Conservation (phyloP, 2,329 filamentous ascomycete species). For the Fusarium robinianum region DNA sequence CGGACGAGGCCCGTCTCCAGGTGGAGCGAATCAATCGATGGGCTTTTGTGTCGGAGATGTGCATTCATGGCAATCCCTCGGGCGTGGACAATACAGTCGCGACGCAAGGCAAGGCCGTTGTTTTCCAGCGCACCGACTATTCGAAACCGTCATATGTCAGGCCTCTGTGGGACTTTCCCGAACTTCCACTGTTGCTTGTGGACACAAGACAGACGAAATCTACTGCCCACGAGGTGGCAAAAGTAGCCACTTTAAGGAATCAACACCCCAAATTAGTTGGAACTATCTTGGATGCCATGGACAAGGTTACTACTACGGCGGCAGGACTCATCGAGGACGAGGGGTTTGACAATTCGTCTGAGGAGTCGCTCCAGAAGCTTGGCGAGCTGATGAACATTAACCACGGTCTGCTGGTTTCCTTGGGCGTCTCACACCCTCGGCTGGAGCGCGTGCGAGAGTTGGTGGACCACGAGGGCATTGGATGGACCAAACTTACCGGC, state of each 20-base stretch:
- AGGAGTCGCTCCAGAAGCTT: slow-evolving; percentile 69
- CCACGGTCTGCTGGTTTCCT: slow-evolving; percentile 85
- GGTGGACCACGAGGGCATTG: slow-evolving; percentile 84
- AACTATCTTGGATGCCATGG: slow-evolving; percentile 82
- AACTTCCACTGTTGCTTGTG: slow-evolving; percentile 85
- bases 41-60: slow-evolving; percentile 97
- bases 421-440: slow-evolving; percentile 93
- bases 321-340: slow-evolving; percentile 60
- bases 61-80: slow-evolving; percentile 95
- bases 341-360: slow-evolving; percentile 68
- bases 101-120: slow-evolving; percentile 89
- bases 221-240: slow-evolving; percentile 82
- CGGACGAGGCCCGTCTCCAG: slow-evolving; percentile 84
- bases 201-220: slow-evolving; percentile 89
- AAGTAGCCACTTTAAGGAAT: slow-evolving; percentile 74
- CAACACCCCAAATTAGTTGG: slow-evolving; percentile 77
- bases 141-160: slow-evolving; percentile 75
- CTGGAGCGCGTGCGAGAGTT: slow-evolving; percentile 90
- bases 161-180: slow-evolving; percentile 84
- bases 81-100: slow-evolving; percentile 97
- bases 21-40: slow-evolving; percentile 95
- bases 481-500: slow-evolving; percentile 97
- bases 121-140: slow-evolving; percentile 84
- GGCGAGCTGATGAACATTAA: slow-evolving; percentile 93
- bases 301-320: slow-evolving; percentile 66